Base-by-base conservation (phyloP, 371 early-diverging fungal genomes). In the Mortierella sp. region DNA sequence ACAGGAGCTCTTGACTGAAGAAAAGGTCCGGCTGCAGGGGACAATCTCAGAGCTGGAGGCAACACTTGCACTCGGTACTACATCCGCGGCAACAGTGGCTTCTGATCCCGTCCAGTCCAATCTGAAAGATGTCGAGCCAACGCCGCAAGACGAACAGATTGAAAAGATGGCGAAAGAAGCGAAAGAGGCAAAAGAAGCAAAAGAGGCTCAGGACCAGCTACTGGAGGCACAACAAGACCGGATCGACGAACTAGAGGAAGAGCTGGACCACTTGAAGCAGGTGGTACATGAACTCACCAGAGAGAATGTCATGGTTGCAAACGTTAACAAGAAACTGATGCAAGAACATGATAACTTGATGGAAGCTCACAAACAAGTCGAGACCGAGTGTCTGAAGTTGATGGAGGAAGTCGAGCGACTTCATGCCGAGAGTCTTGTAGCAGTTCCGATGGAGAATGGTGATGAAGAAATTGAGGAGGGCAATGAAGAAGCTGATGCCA, bases 331-430 rank as follows among this genome's bases (percentile, higher is more conserved):
- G 63, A 86, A 84, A 50, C 70, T 87, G 19, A 68, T 80, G 57
- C 75, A 74, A 16, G 87, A 88, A 44, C 80, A 88, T 44, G 84
- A 82, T 18, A 81, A 84, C 19, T 75, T 93, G 7, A 67, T 84
- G 60, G 89, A 90, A 43, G 84, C 89, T 12, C 90, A 92, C 56
- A 84, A 87, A 46, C 89, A 89, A 66, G 84, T 88, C 25, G 91
- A 94, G 66, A 86, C 80, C 7, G 93, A 93, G 74, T 89, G 91
- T 65, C 82, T 92, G 52, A 90, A 91, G 61, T 72, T 93, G 47
- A 89, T 92, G 84, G 93, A 93, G 53, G 94, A 94, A 74, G 88
- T 92, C 6, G 92, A 92, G 69, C 84, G 85, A 63, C 80, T 94
- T 50, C 89, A 90, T 62, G 70, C 85, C 0, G 92, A 91, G 68